phyloP scores from a whole-genome alignment of 352 stramenopile species.

The Phytopythium sindhum region DNA sequence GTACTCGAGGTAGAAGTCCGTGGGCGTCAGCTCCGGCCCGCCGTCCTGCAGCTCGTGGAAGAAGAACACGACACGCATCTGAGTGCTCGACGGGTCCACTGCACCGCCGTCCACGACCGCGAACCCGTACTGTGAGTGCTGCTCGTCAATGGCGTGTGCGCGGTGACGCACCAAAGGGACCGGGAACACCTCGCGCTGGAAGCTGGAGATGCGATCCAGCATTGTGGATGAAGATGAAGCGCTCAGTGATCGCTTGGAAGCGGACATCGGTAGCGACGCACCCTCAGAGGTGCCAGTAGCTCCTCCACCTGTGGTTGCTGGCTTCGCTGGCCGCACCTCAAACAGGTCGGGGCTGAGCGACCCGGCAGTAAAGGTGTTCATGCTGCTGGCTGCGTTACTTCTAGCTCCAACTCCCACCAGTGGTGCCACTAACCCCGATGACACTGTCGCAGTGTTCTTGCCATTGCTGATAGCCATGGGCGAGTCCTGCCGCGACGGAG shows the following conservation, averaged over 20 bases:
- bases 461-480: background rate
- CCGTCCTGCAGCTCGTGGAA: constrained; percentile 84
- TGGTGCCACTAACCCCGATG: background rate
- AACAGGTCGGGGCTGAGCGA: constrained; percentile 13
- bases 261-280: background rate
- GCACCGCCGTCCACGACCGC: constrained; percentile 27
- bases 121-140: constrained; percentile 13
- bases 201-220: constrained; percentile 9
- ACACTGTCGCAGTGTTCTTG: background rate
- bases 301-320: background rate
- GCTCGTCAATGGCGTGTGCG: constrained; percentile 8
- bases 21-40: constrained; percentile 40
- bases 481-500: background rate
- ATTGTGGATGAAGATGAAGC: background rate
- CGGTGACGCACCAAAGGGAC: constrained; percentile 12
- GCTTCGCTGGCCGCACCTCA: constrained; percentile 10
- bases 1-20: constrained; percentile 78
- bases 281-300: background rate
- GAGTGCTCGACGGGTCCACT: constrained; percentile 67
- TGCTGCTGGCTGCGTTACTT: background rate
- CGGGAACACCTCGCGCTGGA: constrained; percentile 21
- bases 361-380: background rate
- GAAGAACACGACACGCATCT: constrained; percentile 74
- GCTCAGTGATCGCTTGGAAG: background rate
- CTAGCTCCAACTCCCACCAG: background rate